Evolutionary conservation across 202 grass and related monocot genomes (phyloP), one percentile per base, ranked within the genome.

Genomic region (Brachypodium distachyon): DNA sequence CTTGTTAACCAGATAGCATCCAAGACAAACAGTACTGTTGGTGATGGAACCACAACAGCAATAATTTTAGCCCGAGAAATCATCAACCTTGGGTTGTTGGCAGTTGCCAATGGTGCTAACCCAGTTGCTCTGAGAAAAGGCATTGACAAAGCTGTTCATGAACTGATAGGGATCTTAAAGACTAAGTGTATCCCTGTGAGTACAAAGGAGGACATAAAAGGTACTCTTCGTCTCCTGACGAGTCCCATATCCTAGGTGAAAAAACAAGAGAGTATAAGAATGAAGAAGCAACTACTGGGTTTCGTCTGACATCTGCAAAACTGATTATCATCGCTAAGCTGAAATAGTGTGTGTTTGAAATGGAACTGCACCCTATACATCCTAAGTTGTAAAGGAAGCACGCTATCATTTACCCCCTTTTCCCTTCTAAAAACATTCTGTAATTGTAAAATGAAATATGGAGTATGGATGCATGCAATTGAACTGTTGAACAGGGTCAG

Each of bases 41-140:
- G 95, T 0, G 91, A 98, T 84, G 91, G 91, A 72, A 98, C 91
- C 50, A 98, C 95, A 38, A 98, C 91, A 10, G 95, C 91, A 29
- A 92, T 94, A 82, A 77, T 98, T 77, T 91, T 98, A 49, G 91
- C 95, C 18, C 80, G 89, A 27, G 91, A 98, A 86, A 92, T 98
- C 12, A 88, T 98, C 75, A 98, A 88, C 78, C 83, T 92, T 72
- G 91, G 95, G 54, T 72, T 98, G 78, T 72, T 85, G 64, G 95
- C 95, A 47, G 87, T 98, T 50, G 57, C 84, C 26, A 85, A 86
- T 21, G 91, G 89, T 68, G 91, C 89, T 77, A 98, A 98, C 54
- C 91, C 91, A 42, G 91, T 98, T 70, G 90, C 89, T 63, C 81
- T 98, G 66, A 90, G 88, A 88, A 98, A 80, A 82, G 91, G 95